These are phyloP conservation scores for Phyllosticta citrichinensis DNA, from an alignment of 2,329 filamentous ascomycete species.

Conservation along the genomic window DNA sequence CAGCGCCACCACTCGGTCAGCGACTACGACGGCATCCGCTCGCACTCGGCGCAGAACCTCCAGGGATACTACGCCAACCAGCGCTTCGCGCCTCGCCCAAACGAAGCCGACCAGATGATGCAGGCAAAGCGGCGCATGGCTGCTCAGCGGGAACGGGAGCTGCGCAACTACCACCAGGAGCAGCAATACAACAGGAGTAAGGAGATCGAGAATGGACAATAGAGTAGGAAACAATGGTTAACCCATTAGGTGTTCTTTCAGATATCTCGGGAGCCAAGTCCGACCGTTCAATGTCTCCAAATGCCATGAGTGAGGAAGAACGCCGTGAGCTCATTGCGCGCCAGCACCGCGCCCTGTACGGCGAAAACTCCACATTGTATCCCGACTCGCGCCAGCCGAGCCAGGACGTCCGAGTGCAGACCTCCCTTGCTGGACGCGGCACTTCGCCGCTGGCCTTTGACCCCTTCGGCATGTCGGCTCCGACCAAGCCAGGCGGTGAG, in stretches of 20 bases:
- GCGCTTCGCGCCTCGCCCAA: slow-evolving; percentile 78
- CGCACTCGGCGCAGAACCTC: slow-evolving; percentile 65
- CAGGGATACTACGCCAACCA: slow-evolving; percentile 93
- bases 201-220: slow-evolving; percentile 66
- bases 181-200: slow-evolving; percentile 99
- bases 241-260: slow-evolving; percentile 50
- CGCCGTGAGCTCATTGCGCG: slow-evolving; percentile 92
- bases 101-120: slow-evolving; percentile 96
- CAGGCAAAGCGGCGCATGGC: slow-evolving; percentile 99
- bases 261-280: slow-evolving; percentile 68
- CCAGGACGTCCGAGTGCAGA: slow-evolving; percentile 51
- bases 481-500: slow-evolving; percentile 36
- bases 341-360: slow-evolving; percentile 89
- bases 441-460: slow-evolving; percentile 76
- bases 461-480: slow-evolving; percentile 47
- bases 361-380: slow-evolving; percentile 58
- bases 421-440: slow-evolving; percentile 54
- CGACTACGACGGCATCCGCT: slow-evolving; percentile 70
- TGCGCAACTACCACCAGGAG: slow-evolving; percentile 99
- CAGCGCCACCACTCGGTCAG: slow-evolving; percentile 75
- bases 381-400: slow-evolving; percentile 58
- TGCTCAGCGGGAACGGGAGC: slow-evolving; percentile 95
- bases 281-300: slow-evolving; percentile 76
- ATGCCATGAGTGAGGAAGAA: slow-evolving; percentile 86
- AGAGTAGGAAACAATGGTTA: slow-evolving; percentile 35